Base-by-base conservation (phyloP, 2,329 filamentous ascomycete genomes). In the Fusarium succisae region DNA sequence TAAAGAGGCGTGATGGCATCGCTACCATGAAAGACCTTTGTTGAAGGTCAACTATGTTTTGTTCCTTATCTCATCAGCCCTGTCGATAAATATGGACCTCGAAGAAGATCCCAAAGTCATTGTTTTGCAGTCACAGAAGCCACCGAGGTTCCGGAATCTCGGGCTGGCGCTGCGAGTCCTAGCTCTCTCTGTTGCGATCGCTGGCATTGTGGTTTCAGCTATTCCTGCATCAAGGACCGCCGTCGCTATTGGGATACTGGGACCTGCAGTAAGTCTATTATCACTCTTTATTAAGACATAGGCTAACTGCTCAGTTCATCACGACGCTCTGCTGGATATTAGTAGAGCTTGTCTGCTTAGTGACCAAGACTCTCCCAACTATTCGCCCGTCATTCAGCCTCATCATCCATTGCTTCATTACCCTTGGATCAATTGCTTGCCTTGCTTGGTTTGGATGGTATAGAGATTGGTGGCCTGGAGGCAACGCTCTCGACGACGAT, bases 1-100 rank as follows among this genome's bases (percentile, higher is more conserved):
- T 55, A 55, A 55, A 55, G 51, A 55, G 51, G 51, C 51, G 26
- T 28, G 35, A 55, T 39, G 24, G 35, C 8, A 18, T 41, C 51
- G 3, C 15, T 7, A 18, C 6, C 8, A 8, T 41, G 18, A n/a
- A 2, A 4, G 51, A 0, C 10, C 24, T 41, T 30, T 11, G 13
- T 13, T 54, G 2, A 7, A 26, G 35, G 35, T 39, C 20, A 41
- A 14, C 20, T n/a, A 41, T 55, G 51, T 18, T 55, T 54, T 55
- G 11, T 41, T 15, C 5, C 11, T 14, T 55, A 5, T 41, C 35
- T 55, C 13, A 13, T 39, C 35, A 18, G 5, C 14, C 10, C 10
- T 39, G 3, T 30, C 6, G n/a, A n/a, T 28, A 28, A 28, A 41
- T 8, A 55, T 55, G 51, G 51, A 55, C 35, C 17, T 12, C 3